phyloP scores from a whole-genome alignment of 176 grass and related monocot genomes.

The Oryza meridionalis region DNA sequence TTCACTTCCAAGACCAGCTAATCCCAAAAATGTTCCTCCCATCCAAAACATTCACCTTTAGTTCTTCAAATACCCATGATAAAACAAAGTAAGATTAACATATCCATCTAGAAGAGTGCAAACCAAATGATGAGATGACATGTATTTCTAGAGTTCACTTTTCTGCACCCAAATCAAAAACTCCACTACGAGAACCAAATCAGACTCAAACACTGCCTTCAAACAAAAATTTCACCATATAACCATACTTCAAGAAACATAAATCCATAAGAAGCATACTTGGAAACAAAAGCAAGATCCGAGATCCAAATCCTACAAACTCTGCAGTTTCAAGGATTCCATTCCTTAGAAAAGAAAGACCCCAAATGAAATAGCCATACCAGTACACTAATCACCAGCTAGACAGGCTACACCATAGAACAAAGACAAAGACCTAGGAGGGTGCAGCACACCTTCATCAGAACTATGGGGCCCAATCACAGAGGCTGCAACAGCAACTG shows the following conservation, averaged over 20 bases:
- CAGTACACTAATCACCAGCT: neutral
- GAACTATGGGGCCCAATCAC: constrained; percentile 5
- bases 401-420: neutral
- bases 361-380: neutral
- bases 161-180: constrained; percentile 8
- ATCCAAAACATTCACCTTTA: neutral
- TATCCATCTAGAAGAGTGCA: neutral
- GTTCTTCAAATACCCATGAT: neutral
- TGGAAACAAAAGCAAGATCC: neutral
- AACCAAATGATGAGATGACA: neutral
- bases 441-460: constrained; percentile 32
- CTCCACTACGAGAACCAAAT: neutral
- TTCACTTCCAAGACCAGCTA: constrained; percentile 5
- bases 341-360: neutral
- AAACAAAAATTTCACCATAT: neutral
- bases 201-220: neutral
- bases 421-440: neutral
- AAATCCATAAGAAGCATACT: neutral
- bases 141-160: neutral
- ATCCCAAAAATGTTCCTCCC: neutral
- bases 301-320: neutral
- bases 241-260: neutral
- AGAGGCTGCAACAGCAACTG: constrained; percentile 18
- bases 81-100: constrained; percentile 5
- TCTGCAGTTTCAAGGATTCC: neutral